Evolutionary conservation across 805 yeast species (phyloP), one percentile per base, ranked within the genome.

Genomic region (Wickerhamomyces xylosicus): DNA sequence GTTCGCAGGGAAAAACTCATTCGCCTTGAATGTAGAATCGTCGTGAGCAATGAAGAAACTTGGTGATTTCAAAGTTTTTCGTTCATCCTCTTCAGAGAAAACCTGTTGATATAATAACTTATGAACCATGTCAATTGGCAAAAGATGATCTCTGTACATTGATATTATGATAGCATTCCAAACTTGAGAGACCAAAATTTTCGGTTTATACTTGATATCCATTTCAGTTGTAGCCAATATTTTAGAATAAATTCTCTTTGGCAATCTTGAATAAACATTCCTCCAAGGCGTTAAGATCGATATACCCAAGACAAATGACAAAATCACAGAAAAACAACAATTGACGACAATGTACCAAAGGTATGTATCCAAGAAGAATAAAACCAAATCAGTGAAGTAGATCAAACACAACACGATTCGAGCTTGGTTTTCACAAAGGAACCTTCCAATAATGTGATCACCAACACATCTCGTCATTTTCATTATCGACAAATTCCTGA

Each of bases 241-340:
- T 48, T 85, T 85, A 10, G 90, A 73, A 47, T 72, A 72, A 3
- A 85, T 81, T 49, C 95, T 67, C 49, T 79, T 77, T 0, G 95
- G 95, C 17, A 86, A 61, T 37, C 87, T 63, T 4, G 85, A 71
- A 54, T 77, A 85, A 21, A 81, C 74, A 50, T 83, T 85, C 53
- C 84, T 74, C 95, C 95, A 85, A 0, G 95, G 95, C 2, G 94
- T 81, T 77, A 89, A 75, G 5, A 85, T 76, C 1, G 94, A 83
- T 7, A 83, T 77, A 1, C 95, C 95, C 46, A 79, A 65, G n/a
- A 79, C 73, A 48, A 79, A 72, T 1, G 92, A 81, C 15, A 83
- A 59, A 36, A 75, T 67, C 16, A 83, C 79, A 0, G 94, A 84
- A 43, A 82, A 79, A 0, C 73, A 52, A 4, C 92, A 79, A 50